A percentile compares a stretch with the other conserved stretches of the same genome.
Evolutionary conservation across 176 grass and related monocot genomes (phyloP).

Genomic region (Lolium multiflorum): DNA sequence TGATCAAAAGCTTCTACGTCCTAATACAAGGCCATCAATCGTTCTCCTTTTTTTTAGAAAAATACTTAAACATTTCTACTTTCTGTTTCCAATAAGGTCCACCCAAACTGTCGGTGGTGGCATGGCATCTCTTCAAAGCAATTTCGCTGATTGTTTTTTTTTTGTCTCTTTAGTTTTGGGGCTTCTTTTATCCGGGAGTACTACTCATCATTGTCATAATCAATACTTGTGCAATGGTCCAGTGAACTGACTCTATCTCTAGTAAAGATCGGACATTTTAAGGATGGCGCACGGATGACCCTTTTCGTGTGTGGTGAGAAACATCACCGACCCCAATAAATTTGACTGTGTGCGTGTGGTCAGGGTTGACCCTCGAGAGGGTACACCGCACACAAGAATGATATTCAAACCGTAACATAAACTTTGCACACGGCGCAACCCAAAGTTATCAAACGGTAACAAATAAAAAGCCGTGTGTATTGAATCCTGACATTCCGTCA

Average conservation of each 20-base stretch:
- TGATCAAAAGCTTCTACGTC: constrained; percentile 37
- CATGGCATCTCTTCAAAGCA: constrained; percentile 25
- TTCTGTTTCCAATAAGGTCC: constrained; percentile 38
- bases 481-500: no score
- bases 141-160: not conserved
- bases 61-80: not conserved
- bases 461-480: no score
- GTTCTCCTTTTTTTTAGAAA: not conserved
- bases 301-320: no score
- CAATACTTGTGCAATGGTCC: constrained; percentile 34
- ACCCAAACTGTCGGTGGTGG: constrained; percentile 62
- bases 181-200: constrained; percentile 31
- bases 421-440: no score
- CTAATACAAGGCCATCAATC: not conserved
- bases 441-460: no score
- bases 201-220: constrained; percentile 7
- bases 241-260: constrained; percentile 8
- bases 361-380: no score
- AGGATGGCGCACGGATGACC: no score
- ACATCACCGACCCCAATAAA: no score
- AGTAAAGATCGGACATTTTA: no score
- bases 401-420: no score
- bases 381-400: no score
- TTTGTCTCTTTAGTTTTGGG: not conserved
- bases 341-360: no score